Base-by-base conservation (phyloP, 176 grass and related monocot genomes). In the Panicum miliaceum region DNA sequence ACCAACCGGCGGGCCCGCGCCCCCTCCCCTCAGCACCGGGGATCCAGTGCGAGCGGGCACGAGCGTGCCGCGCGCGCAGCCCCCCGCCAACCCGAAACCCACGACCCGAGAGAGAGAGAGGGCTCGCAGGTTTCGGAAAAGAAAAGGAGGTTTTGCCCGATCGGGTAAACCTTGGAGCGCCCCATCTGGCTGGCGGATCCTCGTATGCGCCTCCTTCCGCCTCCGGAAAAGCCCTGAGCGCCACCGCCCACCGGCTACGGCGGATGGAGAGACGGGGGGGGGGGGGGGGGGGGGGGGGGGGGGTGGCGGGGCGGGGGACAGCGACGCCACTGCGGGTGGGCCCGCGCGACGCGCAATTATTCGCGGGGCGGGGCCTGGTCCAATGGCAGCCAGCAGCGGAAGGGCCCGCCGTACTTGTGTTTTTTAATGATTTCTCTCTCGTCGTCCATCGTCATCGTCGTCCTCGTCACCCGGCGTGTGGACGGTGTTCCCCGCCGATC, bases 81-180 rank as follows among this genome's bases (percentile, higher is more conserved):
- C 7, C 7, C 40, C 46, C 46, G 48, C 4, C 0, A 9, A 9
- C 53, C 53, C 20, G 53, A n/a, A 57, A 56, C 53, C 53, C 54
- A 9, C 16, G 16, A 53, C 51, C 20, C 51, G 18, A 2, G 7
- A 26, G 14, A 11, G 1, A 10, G 8, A 29, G 23, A 50, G 47
- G 5, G 14, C 48, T 58, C 59, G 25, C 59, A 62, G 59, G 25
- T 19, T 32, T n/a, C 18, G 45, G 2, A 32, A 32, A 32, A 32
- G 29, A 32, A 32, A 32, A 32, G 29, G 29, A 32, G 40, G 11
- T 18, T 35, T 77, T n/a, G 41, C 72, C 53, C 29, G 15, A 78
- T 71, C 43, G 59, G 54, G 54, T 78, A 83, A 88, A 87, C 74
- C 74, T 78, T 36, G 46, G 77, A 78, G 26, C 18, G 12, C 16